phyloP scores from a whole-genome alignment of 108 stramenopile genomes.

The Discostella stelligeroides region DNA sequence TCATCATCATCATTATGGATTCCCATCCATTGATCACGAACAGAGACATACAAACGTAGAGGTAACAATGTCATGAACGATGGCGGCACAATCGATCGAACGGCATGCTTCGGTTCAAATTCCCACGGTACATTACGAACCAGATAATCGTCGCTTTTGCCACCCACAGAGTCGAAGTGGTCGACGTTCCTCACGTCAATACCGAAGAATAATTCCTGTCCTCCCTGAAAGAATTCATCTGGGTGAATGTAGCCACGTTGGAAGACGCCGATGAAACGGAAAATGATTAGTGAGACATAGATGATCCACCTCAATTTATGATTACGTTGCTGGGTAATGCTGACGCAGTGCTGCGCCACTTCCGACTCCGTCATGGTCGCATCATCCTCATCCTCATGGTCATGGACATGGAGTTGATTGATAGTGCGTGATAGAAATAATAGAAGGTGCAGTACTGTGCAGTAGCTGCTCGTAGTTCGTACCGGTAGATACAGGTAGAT shows the following conservation, averaged over 20 bases:
- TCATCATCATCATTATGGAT: slow-evolving; percentile 5
- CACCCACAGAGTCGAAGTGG: background rate
- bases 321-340: background rate
- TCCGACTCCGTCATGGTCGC: too few relatives aligned
- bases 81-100: slow-evolving; percentile 77
- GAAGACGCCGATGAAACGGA: slow-evolving; percentile 48
- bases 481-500: too few relatives aligned
- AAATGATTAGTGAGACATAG: slow-evolving; percentile 37
- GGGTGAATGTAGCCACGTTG: slow-evolving; percentile 80
- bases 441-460: too few relatives aligned
- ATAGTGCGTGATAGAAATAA: too few relatives aligned
- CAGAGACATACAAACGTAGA: slow-evolving; percentile 45
- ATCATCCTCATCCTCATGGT: too few relatives aligned
- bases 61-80: slow-evolving; percentile 70
- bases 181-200: slow-evolving; percentile 9
- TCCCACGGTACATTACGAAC: slow-evolving; percentile 69
- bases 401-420: too few relatives aligned
- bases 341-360: too few relatives aligned
- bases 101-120: slow-evolving; percentile 72
- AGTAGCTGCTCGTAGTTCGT: too few relatives aligned
- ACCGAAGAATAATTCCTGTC: slow-evolving; percentile 82
- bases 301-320: slow-evolving; percentile 23
- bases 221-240: slow-evolving; percentile 88
- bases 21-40: slow-evolving; percentile 10
- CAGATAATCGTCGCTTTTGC: slow-evolving; percentile 18